Evolutionary conservation across 257 asterid genomes (phyloP), one percentile per base, ranked within the genome.

Genomic region (Apocynum venetum): DNA sequence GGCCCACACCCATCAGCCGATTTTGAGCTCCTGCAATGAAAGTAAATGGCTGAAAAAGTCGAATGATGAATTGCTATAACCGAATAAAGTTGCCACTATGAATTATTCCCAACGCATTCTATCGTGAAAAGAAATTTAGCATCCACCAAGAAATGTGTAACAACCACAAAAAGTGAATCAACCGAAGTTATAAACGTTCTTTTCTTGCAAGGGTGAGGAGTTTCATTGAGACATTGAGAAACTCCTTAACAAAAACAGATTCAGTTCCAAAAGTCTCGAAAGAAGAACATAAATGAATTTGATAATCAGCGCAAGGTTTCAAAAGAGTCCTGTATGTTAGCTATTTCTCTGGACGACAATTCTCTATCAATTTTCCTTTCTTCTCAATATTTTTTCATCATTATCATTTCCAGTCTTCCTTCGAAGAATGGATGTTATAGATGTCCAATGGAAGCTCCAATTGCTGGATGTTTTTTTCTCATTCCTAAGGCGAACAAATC

Each of bases 341-440:
- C 52, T 15, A 20, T 47, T 59, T 71, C 49, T 14, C 4, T 4
- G 63, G 64, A 60, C 35, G 35, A 57, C 31, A 44, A 8, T 47
- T 66, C 49, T 40, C 51, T 67, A 8, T 40, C 49, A 36, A 6
- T 64, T 55, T 47, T 6, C 25, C 57, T 17, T 71, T 47, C 59
- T 41, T n/a, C n/a, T n/a, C 20, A 63, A 64, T 49, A 57, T 57
- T 68, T 80, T 71, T 76, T 80, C 77, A 71, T 80, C 83, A 71
- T 76, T 46, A 80, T 76, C 80, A 76, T 13, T 52, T 65, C 40
- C 41, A 41, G 31, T 49, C 6, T 35, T 36, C 55, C 38, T 69
- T 44, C 15, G 71, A 44, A 47, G 70, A 5, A n/a, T 41, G 44
- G 19, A 47, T 31, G 20, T 14, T 47, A 36, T 71, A 72, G 53